phyloP scores from a whole-genome alignment of 108 stramenopile genomes.

The Nannochloropsis granulata region DNA sequence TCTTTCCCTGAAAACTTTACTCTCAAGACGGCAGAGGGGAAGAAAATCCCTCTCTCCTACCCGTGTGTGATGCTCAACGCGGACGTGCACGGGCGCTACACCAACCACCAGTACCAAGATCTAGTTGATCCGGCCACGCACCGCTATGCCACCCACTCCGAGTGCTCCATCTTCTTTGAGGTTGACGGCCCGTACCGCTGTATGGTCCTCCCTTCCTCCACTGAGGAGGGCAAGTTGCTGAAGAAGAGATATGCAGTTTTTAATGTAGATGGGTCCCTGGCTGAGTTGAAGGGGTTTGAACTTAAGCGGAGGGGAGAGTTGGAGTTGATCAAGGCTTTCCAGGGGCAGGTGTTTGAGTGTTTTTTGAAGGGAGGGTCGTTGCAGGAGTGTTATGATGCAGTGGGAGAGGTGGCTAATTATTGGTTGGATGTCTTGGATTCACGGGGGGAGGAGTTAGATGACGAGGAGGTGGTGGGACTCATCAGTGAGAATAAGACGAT shows the following conservation, averaged over 20 bases:
- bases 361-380: slow-evolving; percentile 78
- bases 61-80: slow-evolving; percentile 98
- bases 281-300: slow-evolving; percentile 98
- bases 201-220: slow-evolving; percentile 95
- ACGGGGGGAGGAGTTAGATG: slow-evolving; percentile 70
- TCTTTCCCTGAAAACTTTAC: slow-evolving; percentile 87
- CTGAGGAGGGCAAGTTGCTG: slow-evolving; percentile 94
- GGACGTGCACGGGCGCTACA: slow-evolving; percentile 92
- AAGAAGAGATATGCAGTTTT: slow-evolving; percentile 99
- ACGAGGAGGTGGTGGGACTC: slow-evolving; percentile 86
- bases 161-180: slow-evolving; percentile 98
- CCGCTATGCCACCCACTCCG: slow-evolving; percentile 71
- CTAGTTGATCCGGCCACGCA: slow-evolving; percentile 60
- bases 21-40: slow-evolving; percentile 48
- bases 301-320: slow-evolving; percentile 97
- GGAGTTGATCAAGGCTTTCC: slow-evolving; percentile 96
- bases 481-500: slow-evolving; percentile 94
- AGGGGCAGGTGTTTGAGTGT: slow-evolving; percentile 70
- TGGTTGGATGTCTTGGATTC: slow-evolving; percentile 97
- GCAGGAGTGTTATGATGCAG: slow-evolving; percentile 77
- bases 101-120: slow-evolving; percentile 88
- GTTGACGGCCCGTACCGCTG: slow-evolving; percentile 93
- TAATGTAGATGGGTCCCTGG: slow-evolving; percentile 92
- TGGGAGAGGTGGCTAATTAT: slow-evolving; percentile 87
- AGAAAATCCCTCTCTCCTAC: slow-evolving; percentile 63